phyloP scores from a whole-genome alignment of 495 filamentous ascomycete genomes.

The Lasiosphaeria hispida region DNA sequence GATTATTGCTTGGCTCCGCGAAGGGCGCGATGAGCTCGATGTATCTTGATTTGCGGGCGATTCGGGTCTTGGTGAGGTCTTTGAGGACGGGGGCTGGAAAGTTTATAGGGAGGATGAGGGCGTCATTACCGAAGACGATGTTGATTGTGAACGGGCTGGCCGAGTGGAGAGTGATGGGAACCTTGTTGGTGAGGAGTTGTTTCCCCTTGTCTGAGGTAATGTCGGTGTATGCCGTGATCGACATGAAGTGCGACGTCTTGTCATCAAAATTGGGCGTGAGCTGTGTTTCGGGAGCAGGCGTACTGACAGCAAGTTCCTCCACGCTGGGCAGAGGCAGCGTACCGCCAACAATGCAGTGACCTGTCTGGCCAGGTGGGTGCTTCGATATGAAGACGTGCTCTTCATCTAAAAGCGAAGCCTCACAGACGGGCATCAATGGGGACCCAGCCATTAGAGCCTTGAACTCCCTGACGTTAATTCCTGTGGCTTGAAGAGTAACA shows the following conservation, averaged over 20 bases:
- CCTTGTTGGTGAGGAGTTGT: conserved; percentile 28
- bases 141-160: conserved; percentile 34
- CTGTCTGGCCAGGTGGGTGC: conserved; percentile 21
- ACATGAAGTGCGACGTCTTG: conserved; percentile 8
- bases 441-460: conserved; percentile 4
- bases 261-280: conserved; percentile 15
- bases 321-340: neutral
- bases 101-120: conserved; percentile 23
- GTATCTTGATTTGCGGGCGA: conserved; percentile 48
- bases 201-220: conserved; percentile 26
- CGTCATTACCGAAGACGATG: conserved; percentile 26
- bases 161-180: conserved; percentile 30
- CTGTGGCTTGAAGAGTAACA: conserved; percentile 20
- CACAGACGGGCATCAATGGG: conserved; percentile 19
- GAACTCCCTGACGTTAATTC: neutral
- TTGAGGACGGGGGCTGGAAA: conserved; percentile 44
- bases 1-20: conserved; percentile 15
- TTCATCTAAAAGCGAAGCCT: conserved; percentile 22
- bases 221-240: conserved; percentile 30
- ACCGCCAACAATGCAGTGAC: conserved; percentile 16
- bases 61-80: conserved; percentile 33
- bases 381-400: conserved; percentile 37
- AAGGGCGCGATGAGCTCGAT: conserved; percentile 44
- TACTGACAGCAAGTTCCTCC: neutral
- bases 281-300: neutral